Evolutionary conservation across 2,329 filamentous ascomycete genomes (phyloP).

Genomic region (Scleromitrula shiraiana): DNA sequence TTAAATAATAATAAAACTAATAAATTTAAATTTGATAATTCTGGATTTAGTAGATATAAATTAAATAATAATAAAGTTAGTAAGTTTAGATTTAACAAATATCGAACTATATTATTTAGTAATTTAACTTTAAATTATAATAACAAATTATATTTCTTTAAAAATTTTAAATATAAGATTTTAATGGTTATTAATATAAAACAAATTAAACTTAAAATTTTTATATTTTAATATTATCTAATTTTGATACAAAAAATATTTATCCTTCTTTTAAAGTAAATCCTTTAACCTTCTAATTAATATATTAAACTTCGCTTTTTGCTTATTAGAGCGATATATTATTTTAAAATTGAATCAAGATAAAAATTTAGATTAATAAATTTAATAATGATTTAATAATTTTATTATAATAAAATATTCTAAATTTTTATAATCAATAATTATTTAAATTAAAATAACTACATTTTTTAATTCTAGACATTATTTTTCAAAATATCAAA

Average conservation of each 20-base stretch:
- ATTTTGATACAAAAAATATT: background rate
- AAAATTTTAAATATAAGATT: background rate
- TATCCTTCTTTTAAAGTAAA: background rate
- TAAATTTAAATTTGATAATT: too few relatives aligned
- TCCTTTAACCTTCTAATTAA: background rate
- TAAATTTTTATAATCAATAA: background rate
- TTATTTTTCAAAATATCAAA: too few relatives aligned
- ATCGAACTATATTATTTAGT: too few relatives aligned
- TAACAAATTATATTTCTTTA: background rate
- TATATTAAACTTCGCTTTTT: background rate
- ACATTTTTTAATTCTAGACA: too few relatives aligned
- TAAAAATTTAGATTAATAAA: background rate
- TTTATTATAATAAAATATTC: background rate
- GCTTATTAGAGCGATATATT: background rate
- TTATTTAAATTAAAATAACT: background rate
- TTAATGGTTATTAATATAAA: background rate
- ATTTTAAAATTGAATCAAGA: background rate
- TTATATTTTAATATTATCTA: background rate
- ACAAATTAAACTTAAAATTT: background rate
- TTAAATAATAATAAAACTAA: too few relatives aligned
- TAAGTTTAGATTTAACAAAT: too few relatives aligned
- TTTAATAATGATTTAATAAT: background rate
- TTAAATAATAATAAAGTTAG: too few relatives aligned
- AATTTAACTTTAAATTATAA: background rate
- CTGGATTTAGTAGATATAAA: too few relatives aligned